phyloP scores from a whole-genome alignment of 2,329 filamentous ascomycete species.

The Fonsecaea erecta region DNA sequence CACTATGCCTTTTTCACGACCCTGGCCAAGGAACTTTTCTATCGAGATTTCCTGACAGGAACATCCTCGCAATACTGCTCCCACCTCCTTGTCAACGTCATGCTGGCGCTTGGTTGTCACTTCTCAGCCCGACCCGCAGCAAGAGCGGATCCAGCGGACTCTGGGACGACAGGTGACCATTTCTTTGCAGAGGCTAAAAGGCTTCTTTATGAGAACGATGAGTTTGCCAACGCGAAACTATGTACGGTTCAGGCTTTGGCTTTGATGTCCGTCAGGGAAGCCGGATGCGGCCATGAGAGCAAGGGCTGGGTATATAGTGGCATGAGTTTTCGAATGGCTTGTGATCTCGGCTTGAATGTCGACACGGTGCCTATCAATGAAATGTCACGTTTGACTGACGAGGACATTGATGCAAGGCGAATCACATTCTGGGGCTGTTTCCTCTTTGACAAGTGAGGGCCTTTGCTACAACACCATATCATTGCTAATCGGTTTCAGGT shows the following conservation, averaged over 20 bases:
- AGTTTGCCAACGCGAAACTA: slow-evolving; percentile 85
- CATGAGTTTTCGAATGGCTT: slow-evolving; percentile 97
- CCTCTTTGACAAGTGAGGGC: slow-evolving; percentile 81
- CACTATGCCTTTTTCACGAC: slow-evolving; percentile 97
- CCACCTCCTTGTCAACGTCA: slow-evolving; percentile 86
- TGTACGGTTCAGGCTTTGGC: slow-evolving; percentile 92
- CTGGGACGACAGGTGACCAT: slow-evolving; percentile 87
- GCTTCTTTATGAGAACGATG: slow-evolving; percentile 85
- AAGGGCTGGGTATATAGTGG: slow-evolving; percentile 98
- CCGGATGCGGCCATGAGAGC: slow-evolving; percentile 88
- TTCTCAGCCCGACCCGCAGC: slow-evolving; percentile 80
- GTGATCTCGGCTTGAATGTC: slow-evolving; percentile 88
- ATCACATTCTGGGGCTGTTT: slow-evolving; percentile 99
- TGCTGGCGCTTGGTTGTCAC: slow-evolving; percentile 90
- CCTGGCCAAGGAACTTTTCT: slow-evolving; percentile 83
- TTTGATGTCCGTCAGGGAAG: slow-evolving; percentile 94
- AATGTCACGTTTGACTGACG: slow-evolving; percentile 70
- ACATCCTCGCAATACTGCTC: slow-evolving; percentile 78
- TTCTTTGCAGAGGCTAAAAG: slow-evolving; percentile 95
- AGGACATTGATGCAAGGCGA: slow-evolving; percentile 84
- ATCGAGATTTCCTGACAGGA: slow-evolving; percentile 79
- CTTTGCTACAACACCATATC: slow-evolving; percentile 5
- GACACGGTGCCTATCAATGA: slow-evolving; percentile 70
- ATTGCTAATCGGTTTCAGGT: slow-evolving; percentile 52
- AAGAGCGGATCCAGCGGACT: slow-evolving; percentile 72